Evolutionary conservation across 129 eudicot genomes (phyloP).

Genomic region (Artemisia annua): DNA sequence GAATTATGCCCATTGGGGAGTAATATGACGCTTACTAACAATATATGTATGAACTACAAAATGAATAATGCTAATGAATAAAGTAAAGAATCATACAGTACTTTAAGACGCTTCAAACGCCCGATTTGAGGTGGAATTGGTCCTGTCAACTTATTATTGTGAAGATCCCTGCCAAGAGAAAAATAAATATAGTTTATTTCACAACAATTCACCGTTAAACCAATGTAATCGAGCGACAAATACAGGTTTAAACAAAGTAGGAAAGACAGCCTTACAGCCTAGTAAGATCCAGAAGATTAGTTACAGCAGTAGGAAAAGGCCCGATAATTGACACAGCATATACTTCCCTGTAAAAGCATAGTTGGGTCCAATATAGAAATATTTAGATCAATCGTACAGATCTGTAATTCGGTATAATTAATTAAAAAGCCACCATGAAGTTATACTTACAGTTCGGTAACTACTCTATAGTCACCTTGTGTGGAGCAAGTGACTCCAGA

Average conservation of each 20-base stretch:
- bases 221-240: slow-evolving; percentile 4
- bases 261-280: too few relatives aligned
- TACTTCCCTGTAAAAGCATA: slow-evolving; percentile 63
- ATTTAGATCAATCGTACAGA: background rate
- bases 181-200: slow-evolving; percentile 1
- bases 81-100: slow-evolving; percentile 54
- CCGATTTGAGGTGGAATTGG: slow-evolving; percentile 97
- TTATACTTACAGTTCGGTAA: slow-evolving; percentile 75
- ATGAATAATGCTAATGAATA: slow-evolving; percentile 1
- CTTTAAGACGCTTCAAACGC: slow-evolving; percentile 88
- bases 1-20: background rate
- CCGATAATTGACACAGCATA: slow-evolving; percentile 96
- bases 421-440: slow-evolving; percentile 7
- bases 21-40: background rate
- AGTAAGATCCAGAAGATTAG: too few relatives aligned
- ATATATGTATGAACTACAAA: background rate
- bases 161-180: slow-evolving; percentile 71
- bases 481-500: slow-evolving; percentile 42
- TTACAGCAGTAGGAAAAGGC: slow-evolving; percentile 66
- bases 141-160: slow-evolving; percentile 91
- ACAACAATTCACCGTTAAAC: background rate
- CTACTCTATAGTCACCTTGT: slow-evolving; percentile 48
- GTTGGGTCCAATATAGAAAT: slow-evolving; percentile 10
- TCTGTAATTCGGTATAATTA: background rate
- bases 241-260: too few relatives aligned